Conservation (phyloP, 441 rosid species). For the Syzygium syzygioides region DNA sequence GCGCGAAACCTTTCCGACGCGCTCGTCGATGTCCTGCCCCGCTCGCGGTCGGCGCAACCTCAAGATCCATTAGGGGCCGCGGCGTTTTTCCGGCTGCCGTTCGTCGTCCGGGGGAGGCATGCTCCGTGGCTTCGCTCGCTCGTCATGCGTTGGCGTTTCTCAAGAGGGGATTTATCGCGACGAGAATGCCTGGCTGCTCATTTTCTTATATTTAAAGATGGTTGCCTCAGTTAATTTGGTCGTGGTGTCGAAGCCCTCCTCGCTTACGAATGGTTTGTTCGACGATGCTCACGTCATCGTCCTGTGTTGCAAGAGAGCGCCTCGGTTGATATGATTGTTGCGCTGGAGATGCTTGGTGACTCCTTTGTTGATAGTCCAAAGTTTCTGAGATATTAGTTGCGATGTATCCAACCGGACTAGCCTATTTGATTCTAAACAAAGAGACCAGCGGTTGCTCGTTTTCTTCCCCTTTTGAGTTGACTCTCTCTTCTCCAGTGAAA, state of each 20-base stretch:
- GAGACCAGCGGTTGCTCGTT: background rate
- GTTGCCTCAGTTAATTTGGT: background rate
- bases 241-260: background rate
- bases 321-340: background rate
- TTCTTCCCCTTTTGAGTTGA: background rate
- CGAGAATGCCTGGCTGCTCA: background rate
- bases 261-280: background rate
- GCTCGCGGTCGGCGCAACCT: background rate
- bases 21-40: slow-evolving; percentile 4
- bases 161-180: background rate
- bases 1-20: background rate
- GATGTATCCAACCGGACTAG: background rate
- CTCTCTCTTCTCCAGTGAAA: background rate
- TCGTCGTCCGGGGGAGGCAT: background rate
- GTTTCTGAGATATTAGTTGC: background rate
- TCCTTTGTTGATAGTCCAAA: background rate
- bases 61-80: background rate
- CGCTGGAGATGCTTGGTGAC: background rate
- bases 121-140: background rate
- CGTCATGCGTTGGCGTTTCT: background rate
- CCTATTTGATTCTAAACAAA: background rate
- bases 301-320: no score
- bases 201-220: background rate
- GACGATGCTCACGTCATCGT: background rate
- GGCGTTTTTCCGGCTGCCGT: background rate